Percentiles rank a stretch among this genome's conserved stretches.
These are phyloP conservation scores for Candida orba DNA, from an alignment of 805 yeast genomes.

Conservation along the genomic window DNA sequence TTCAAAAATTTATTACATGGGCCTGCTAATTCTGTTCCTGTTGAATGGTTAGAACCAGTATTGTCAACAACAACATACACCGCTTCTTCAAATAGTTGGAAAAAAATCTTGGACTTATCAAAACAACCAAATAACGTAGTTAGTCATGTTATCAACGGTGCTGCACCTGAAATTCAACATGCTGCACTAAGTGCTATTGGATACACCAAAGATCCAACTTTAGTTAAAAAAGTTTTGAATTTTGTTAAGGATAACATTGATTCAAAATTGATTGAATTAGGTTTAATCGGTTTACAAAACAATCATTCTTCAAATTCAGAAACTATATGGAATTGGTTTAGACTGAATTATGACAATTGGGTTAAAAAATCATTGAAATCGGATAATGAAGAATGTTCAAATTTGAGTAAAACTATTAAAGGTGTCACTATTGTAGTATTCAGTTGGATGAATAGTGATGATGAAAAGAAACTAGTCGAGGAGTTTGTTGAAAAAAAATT, in stretches of 20 bases:
- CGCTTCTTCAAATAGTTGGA: slow-evolving; percentile 44
- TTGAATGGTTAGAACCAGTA: slow-evolving; percentile 38
- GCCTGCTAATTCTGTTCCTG: slow-evolving; percentile 44
- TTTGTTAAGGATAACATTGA: slow-evolving; percentile 53
- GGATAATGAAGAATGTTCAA: slow-evolving; percentile 39
- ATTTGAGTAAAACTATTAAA: slow-evolving; percentile 37
- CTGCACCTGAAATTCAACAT: slow-evolving; percentile 38
- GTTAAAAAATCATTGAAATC: slow-evolving; percentile 37
- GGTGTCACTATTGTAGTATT: slow-evolving; percentile 29
- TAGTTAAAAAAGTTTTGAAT: slow-evolving; percentile 48
- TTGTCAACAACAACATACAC: slow-evolving; percentile 35
- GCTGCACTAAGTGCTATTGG: slow-evolving; percentile 51
- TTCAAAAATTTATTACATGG: slow-evolving; percentile 49
- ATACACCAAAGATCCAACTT: slow-evolving; percentile 36
- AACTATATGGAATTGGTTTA: slow-evolving; percentile 52
- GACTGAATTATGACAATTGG: slow-evolving; percentile 45
- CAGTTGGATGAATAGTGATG: slow-evolving; percentile 29
- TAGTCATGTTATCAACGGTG: slow-evolving; percentile 23
- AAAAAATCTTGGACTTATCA: slow-evolving; percentile 46
- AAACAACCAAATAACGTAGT: slow-evolving; percentile 42
- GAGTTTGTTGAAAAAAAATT: slow-evolving; percentile 29
- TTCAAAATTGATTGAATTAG: slow-evolving; percentile 45
- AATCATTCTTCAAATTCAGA: slow-evolving; percentile 27
- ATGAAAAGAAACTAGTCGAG: slow-evolving; percentile 21
- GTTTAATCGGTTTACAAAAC: slow-evolving; percentile 47